A percentile compares a stretch with the other conserved stretches of the same genome.
Evolutionary conservation across 345 rosid species (phyloP).

Genomic region (Clarkia xantiana): DNA sequence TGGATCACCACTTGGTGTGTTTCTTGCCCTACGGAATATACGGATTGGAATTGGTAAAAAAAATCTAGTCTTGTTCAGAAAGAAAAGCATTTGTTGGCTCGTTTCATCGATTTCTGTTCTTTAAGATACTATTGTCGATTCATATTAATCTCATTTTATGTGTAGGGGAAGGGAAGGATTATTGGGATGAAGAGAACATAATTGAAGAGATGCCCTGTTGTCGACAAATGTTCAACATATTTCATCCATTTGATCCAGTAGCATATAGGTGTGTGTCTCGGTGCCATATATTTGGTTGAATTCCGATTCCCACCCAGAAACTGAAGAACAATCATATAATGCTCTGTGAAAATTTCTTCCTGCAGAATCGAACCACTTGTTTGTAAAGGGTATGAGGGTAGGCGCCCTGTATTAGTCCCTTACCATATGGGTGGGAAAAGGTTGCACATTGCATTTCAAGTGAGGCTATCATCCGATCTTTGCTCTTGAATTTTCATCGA

Average conservation of each 20-base stretch:
- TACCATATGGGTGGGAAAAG: conserved; percentile 95
- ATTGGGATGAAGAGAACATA: conserved; percentile 73
- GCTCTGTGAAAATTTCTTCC: conserved; percentile 1
- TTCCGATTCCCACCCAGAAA: too few relatives aligned
- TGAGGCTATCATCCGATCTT: conserved; percentile 9
- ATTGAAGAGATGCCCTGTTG: conserved; percentile 93
- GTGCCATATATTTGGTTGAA: not conserved
- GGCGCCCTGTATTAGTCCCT: conserved; percentile 79
- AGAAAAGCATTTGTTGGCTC: not conserved
- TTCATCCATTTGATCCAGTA: conserved; percentile 96
- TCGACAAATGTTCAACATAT: conserved; percentile 91
- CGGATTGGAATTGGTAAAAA: conserved; percentile 76
- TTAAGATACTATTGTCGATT: not conserved
- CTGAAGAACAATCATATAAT: not conserved
- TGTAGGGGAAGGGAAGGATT: conserved; percentile 66
- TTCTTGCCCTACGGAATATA: conserved; percentile 81
- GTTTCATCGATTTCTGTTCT: not conserved
- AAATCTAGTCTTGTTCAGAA: not conserved
- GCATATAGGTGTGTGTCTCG: conserved; percentile 72
- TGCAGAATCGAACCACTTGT: conserved; percentile 87
- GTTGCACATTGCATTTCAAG: conserved; percentile 91
- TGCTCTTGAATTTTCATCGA: not conserved
- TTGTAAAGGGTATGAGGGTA: conserved; percentile 53
- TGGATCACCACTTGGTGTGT: conserved; percentile 98
- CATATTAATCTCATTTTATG: not conserved